Evolutionary conservation across 305 asterid species (phyloP).

Genomic region (Fraxinus ornus): DNA sequence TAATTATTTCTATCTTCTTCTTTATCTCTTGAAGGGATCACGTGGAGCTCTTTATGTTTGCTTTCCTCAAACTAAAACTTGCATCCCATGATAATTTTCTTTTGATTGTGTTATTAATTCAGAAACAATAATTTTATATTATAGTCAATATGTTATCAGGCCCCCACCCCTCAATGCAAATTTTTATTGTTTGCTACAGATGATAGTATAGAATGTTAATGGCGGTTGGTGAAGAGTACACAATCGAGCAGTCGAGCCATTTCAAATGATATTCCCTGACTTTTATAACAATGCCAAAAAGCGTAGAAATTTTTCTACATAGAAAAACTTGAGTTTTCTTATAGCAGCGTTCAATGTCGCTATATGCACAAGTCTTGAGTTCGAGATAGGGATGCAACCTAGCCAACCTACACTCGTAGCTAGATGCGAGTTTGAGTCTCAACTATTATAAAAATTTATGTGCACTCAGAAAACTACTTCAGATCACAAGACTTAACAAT

Average conservation of each 20-base stretch:
- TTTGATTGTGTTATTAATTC: constrained; percentile 32
- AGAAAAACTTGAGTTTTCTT: neutral
- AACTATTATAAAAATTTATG: neutral
- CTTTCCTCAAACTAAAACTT: constrained; percentile 30
- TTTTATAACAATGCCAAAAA: neutral
- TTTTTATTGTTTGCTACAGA: constrained; percentile 25
- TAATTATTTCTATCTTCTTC: constrained; percentile 13
- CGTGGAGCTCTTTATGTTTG: constrained; percentile 43
- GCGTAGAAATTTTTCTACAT: neutral
- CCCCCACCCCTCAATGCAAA: constrained; percentile 29
- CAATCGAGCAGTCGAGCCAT: neutral
- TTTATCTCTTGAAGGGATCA: constrained; percentile 28
- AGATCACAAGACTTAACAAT: neutral
- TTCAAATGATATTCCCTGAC: neutral
- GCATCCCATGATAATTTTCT: constrained; percentile 38
- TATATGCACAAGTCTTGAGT: neutral
- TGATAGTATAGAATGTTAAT: constrained; percentile 35
- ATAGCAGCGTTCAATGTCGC: neutral
- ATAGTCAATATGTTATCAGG: constrained; percentile 12
- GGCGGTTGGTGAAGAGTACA: constrained; percentile 30
- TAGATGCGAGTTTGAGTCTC: neutral
- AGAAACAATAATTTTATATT: constrained; percentile 25
- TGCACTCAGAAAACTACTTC: neutral
- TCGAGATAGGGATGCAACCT: neutral
- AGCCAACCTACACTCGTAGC: neutral